These are phyloP conservation scores for Agaricus blazei DNA, from an alignment of 768 basidiomycete genomes.

Conservation along the genomic window DNA sequence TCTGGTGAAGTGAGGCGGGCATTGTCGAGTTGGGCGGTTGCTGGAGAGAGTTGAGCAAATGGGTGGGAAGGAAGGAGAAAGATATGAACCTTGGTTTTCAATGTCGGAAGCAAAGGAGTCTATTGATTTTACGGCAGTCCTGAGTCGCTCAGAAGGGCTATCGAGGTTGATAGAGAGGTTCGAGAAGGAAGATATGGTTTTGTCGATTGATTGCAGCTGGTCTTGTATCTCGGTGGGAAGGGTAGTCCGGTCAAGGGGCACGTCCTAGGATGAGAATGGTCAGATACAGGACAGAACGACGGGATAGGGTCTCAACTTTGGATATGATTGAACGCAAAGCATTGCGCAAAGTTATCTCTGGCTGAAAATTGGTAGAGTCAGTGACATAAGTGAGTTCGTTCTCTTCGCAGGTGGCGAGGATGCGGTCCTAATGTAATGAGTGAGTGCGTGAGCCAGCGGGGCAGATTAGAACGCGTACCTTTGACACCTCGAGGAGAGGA, in stretches of 20 bases:
- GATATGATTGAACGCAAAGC: conserved; percentile 18
- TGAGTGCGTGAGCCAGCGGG: not conserved
- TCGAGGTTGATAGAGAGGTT: conserved; percentile 24
- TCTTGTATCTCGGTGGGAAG: conserved; percentile 27
- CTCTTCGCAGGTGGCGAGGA: conserved; percentile 73
- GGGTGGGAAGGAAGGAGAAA: not conserved
- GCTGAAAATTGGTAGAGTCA: conserved; percentile 74
- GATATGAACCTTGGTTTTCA: conserved; percentile 38
- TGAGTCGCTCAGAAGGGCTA: conserved; percentile 30
- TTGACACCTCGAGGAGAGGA: conserved; percentile 61
- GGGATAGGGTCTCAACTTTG: not conserved
- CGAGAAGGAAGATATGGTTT: conserved; percentile 22
- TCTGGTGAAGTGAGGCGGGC: conserved; percentile 37
- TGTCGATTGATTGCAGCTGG: conserved; percentile 26
- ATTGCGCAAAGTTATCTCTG: conserved; percentile 67
- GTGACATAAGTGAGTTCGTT: conserved; percentile 55
- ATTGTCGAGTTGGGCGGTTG: conserved; percentile 24
- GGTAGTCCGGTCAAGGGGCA: conserved; percentile 2
- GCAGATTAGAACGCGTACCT: conserved; percentile 39
- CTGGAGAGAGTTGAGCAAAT: conserved; percentile 32
- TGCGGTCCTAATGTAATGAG: conserved; percentile 50
- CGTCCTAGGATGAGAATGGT: conserved; percentile 5
- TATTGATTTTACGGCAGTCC: conserved; percentile 30
- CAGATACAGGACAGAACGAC: not conserved
- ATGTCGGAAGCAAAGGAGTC: conserved; percentile 30